Base-by-base conservation (phyloP, 306 rosid genomes). In the apple (Malus domestica) region DNA sequence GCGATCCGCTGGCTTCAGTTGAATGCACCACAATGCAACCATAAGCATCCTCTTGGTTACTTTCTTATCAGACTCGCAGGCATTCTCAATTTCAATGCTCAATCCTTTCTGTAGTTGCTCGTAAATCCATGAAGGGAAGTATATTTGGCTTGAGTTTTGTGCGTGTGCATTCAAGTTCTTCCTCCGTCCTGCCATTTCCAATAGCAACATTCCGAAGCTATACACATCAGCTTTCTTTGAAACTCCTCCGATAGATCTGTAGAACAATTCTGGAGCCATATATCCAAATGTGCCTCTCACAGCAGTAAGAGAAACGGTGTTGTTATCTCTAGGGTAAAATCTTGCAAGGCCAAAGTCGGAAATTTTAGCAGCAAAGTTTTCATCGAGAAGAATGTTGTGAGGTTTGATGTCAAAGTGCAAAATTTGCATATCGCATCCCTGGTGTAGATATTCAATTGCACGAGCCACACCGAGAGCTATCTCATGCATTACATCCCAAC, bases 21-120 rank as follows among this genome's bases (percentile, higher is more conserved):
- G 79, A 58, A 81, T 81, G 68, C 89, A 81, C 84, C 86, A 86
- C 23, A 85, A 45, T 0, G 81, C 84, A 0, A 83, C 80, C 6
- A 76, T 35, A 11, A 83, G 9, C 83, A 88, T 79, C 51, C 76
- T 79, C 46, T 66, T 80, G 18, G 4, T 55, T 4, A 62, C 9
- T 33, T 76, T 22, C 29, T 51, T 70, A 0, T 82, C 84, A 2
- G 44, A 9, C 4, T 65, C 52, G 0, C 67, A n/a, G 0, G 13
- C 79, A 69, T 65, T 62, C 69, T 70, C 74, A 5, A 82, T 58
- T 14, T 77, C 55, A 23, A 73, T 60, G 57, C 9, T 16, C 57
- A 40, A 10, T 59, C 68, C 77, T 38, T 73, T 59, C 25, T 73
- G 42, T 2, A 73, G 25, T n/a, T 75, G 71, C 0, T 64, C 71